These are phyloP conservation scores for Aristolochia contorta DNA, from an alignment of 164 flowering plant species.

Conservation along the genomic window DNA sequence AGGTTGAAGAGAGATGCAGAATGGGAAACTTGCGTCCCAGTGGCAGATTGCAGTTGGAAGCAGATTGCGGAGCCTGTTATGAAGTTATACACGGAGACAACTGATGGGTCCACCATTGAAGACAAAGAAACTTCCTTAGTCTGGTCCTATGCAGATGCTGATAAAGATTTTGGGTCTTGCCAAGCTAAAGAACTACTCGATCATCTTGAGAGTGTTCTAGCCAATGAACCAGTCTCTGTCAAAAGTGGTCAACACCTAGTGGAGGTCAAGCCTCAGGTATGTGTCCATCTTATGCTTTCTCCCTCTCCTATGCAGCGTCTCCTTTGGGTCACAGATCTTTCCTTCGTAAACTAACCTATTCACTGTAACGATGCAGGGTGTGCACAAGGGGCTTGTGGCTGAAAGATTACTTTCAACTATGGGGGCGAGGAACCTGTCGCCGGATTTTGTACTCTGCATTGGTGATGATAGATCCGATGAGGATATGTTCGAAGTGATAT, in stretches of 20 bases:
- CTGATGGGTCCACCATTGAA: conserved; percentile 71
- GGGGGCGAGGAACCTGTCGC: conserved; percentile 35
- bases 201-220: conserved; percentile 78
- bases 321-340: neutral
- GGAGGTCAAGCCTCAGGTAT: conserved; percentile 81
- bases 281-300: conserved; percentile 4
- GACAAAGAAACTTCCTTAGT: conserved; percentile 53
- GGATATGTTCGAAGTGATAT: conserved; percentile 72
- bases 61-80: conserved; percentile 70
- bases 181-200: conserved; percentile 79
- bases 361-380: conserved; percentile 41
- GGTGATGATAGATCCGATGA: conserved; percentile 80
- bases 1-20: conserved; percentile 37
- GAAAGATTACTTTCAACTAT: conserved; percentile 42
- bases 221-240: conserved; percentile 73
- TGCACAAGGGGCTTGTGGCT: conserved; percentile 67
- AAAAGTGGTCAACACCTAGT: conserved; percentile 57
- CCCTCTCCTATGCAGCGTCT: neutral
- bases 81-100: conserved; percentile 63
- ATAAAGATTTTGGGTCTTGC: conserved; percentile 74
- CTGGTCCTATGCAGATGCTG: conserved; percentile 68
- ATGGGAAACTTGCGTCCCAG: conserved; percentile 57
- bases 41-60: conserved; percentile 50
- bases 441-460: conserved; percentile 71
- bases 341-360: neutral